Evolutionary conservation across 345 rosid genomes (phyloP), one percentile per base, ranked within the genome.

Genomic region (Eucalyptus cloeziana): DNA sequence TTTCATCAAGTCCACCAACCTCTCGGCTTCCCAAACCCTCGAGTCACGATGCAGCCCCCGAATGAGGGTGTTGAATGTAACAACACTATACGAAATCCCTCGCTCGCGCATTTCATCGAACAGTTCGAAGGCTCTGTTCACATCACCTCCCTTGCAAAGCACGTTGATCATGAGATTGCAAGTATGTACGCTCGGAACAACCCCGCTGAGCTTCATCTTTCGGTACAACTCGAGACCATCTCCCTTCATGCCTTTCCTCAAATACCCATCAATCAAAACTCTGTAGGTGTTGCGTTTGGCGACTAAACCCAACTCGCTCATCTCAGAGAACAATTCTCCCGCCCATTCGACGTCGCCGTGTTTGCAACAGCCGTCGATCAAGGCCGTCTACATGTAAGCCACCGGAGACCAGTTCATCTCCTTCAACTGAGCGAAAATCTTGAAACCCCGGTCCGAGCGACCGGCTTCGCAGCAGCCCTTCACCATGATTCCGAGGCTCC

Each of bases 341-440:
- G 95, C 98, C 92, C 91, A 90, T 58, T 90, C 90, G 56, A 94
- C 86, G 62, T 96, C 93, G 6, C 97, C 96, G 86, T 90, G 93
- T 92, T 96, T 96, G 87, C 97, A 95, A 86, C 93, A 94, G 76
- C 98, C 98, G 91, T 97, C 96, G 89, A 97, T 96, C 94, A 95
- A 90, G 89, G 94, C 96, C 67, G 97, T 95, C 89, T 93, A 96
- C 88, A 95, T 90, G 79, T 94, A 97, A 87, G 95, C 96, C 89
- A 94, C 95, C 1, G 95, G 93, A 88, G 92, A 88, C 60, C 91
- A 90, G 89, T 95, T 95, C 92, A 89, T 85, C 71, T 92, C 95
- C 91, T 92, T 92, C 52, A 95, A 87, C n/a, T 90, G 94, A 87
- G 25, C 88, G 58, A 94, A 87, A 86, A 96, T 85, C 89, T 91